These are phyloP conservation scores for Rhodomyrtus tomentosa DNA, from an alignment of 345 rosid genomes.

Conservation along the genomic window DNA sequence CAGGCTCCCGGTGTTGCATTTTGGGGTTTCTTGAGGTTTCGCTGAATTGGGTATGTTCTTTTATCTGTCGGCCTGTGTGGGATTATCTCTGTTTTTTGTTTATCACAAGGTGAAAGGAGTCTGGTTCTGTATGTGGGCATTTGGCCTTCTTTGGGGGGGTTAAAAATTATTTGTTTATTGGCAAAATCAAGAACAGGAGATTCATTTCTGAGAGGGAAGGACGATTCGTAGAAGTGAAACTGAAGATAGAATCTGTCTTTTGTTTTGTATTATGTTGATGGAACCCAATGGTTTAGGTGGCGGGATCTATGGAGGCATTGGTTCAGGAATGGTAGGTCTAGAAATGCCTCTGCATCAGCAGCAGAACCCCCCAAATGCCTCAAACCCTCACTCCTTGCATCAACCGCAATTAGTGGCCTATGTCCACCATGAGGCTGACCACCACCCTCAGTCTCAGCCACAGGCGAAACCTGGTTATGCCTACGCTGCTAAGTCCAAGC, in stretches of 20 bases:
- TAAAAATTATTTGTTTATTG: background rate
- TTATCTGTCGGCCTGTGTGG: background rate
- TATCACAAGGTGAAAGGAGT: background rate
- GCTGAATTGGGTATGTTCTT: background rate
- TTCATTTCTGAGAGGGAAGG: background rate
- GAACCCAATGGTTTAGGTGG: slow-evolving; percentile 48
- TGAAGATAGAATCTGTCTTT: background rate
- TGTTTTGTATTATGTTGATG: slow-evolving; percentile 23
- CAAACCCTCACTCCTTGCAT: slow-evolving; percentile 29
- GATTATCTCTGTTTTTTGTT: background rate
- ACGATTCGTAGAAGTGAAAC: background rate
- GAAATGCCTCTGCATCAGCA: slow-evolving; percentile 64
- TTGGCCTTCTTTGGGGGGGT: background rate
- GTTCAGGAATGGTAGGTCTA: slow-evolving; percentile 65
- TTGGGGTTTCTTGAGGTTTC: background rate
- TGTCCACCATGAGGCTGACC: slow-evolving; percentile 20
- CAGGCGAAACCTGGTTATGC: slow-evolving; percentile 26
- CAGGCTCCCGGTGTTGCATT: background rate
- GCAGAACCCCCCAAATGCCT: slow-evolving; percentile 19
- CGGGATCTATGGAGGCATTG: slow-evolving; percentile 57
- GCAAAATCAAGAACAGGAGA: background rate
- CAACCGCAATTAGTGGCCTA: slow-evolving; percentile 46
- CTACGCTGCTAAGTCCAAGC: slow-evolving; percentile 35
- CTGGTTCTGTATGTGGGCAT: background rate
- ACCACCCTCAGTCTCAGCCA: slow-evolving; percentile 29